These are phyloP conservation scores for Coleophoma cylindrospora DNA, from an alignment of 2,329 filamentous ascomycete species.

Conservation along the genomic window DNA sequence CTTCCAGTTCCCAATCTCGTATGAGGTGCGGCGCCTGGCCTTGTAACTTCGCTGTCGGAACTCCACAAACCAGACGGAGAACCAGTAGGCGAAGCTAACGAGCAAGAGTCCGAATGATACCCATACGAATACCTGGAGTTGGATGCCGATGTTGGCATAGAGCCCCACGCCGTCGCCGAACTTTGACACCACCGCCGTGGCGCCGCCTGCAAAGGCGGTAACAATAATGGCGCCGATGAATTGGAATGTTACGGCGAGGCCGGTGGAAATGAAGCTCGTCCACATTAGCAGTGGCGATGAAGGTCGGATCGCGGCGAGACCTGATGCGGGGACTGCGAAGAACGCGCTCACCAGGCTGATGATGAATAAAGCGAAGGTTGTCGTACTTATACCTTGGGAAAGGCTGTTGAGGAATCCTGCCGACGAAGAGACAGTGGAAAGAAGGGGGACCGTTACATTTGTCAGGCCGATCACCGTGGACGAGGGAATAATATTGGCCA, in stretches of 20 bases:
- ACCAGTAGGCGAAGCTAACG: neutral
- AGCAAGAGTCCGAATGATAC: neutral
- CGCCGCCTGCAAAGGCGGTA: neutral
- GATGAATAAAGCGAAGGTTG: neutral
- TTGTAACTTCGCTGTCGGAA: neutral
- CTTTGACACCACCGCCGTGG: neutral
- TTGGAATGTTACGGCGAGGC: neutral
- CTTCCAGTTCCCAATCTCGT: neutral
- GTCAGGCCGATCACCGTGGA: neutral
- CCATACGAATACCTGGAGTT: neutral
- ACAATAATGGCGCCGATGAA: neutral
- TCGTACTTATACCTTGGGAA: neutral
- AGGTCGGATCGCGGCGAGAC: neutral
- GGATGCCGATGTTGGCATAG: neutral
- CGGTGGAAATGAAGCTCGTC: neutral
- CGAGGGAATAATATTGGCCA: neutral
- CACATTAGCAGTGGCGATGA: neutral
- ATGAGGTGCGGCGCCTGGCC: neutral
- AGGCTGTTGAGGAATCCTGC: neutral
- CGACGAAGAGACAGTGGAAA: neutral
- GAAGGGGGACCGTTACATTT: neutral
- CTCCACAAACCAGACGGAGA: neutral
- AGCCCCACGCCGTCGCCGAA: neutral
- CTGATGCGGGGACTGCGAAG: neutral
- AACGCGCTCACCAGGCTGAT: neutral